Percentiles rank a stretch among this genome's conserved stretches.
Evolutionary conservation across 129 eudicot species (phyloP).

Genomic region (Flaveria ramosissima): DNA sequence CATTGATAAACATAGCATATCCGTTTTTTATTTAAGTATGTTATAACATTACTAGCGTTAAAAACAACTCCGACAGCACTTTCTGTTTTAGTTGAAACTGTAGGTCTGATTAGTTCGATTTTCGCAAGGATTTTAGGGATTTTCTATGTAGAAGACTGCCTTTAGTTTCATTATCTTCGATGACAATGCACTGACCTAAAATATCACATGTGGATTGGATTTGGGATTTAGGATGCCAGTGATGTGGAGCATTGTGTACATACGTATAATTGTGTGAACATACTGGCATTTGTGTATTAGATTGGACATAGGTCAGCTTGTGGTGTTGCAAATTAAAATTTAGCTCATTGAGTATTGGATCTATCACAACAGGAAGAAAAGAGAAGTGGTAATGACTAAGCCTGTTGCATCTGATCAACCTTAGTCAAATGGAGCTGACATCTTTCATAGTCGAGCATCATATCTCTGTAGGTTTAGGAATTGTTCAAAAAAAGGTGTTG

Average conservation of each 20-base stretch:
- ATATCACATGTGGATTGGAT: conserved; percentile 15
- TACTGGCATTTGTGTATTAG: background rate
- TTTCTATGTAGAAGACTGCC: background rate
- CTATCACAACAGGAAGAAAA: conserved; percentile 16
- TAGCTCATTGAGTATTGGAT: conserved; percentile 4
- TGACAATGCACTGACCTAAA: conserved; percentile 7
- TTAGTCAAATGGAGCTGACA: conserved; percentile 21
- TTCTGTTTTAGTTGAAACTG: conserved; percentile 2
- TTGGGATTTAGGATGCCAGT: conserved; percentile 15
- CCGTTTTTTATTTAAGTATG: background rate
- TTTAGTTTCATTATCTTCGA: too few relatives aligned
- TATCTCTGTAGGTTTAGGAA: background rate
- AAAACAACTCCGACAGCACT: conserved; percentile 2
- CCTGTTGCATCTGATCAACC: conserved; percentile 22
- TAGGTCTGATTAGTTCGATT: conserved; percentile 15
- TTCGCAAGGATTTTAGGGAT: conserved; percentile 23
- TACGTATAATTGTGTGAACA: background rate
- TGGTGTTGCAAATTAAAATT: conserved; percentile 10
- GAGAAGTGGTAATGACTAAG: conserved; percentile 20
- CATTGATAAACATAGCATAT: background rate
- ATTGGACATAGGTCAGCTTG: background rate
- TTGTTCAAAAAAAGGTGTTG: background rate
- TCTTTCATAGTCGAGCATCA: conserved; percentile 7
- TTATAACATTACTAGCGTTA: background rate
- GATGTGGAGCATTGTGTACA: background rate